Evolutionary conservation across 441 rosid genomes (phyloP), one percentile per base, ranked within the genome.

Genomic region (Adansonia gregorii): DNA sequence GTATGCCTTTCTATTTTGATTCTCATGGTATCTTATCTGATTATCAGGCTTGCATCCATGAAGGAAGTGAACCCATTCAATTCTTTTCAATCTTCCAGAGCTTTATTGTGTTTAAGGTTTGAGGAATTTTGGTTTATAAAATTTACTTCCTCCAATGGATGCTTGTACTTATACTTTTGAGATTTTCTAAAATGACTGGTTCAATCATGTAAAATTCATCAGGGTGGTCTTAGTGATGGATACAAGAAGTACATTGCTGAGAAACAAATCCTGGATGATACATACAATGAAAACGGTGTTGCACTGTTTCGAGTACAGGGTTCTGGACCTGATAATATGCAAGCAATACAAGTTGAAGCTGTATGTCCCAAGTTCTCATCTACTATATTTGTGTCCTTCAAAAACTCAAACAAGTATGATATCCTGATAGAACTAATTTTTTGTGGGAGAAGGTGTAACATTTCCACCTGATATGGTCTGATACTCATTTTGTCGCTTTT

Each of bases 301-400:
- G 99, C 99, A 45, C 76, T 93, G 45, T 95, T 95, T 83, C 89
- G 93, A 64, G 86, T 94, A 85, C 98, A 96, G 86, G 99, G 99
- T 64, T 86, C 96, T 77, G 99, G 98, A 85, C 99, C 99, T 24
- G 98, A 97, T 78, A 89, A 93, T 82, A 94, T 97, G 99, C 99
- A 97, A 87, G 93, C 98, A 35, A 88, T 97, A 80, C 98, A 97
- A 91, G 93, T 94, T 64, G 97, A 97, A 72, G 85, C 98, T 1
- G 99, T 97, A 93, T 72, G 94, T 83, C 77, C 35, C 54, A 19
- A 71, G 72, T 15, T 79, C 49, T 59, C 73, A 46, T 80, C 31
- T 67, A 56, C 17, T n/a, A 11, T 71, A 8, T 20, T 73, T 58
- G 45, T 61, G 6, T 59, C 27, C 65, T 67, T 20, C 39, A 54